These are phyloP conservation scores for Trypanosomatidae sp. DNA, from an alignment of 208 protist species.

Conservation along the genomic window DNA sequence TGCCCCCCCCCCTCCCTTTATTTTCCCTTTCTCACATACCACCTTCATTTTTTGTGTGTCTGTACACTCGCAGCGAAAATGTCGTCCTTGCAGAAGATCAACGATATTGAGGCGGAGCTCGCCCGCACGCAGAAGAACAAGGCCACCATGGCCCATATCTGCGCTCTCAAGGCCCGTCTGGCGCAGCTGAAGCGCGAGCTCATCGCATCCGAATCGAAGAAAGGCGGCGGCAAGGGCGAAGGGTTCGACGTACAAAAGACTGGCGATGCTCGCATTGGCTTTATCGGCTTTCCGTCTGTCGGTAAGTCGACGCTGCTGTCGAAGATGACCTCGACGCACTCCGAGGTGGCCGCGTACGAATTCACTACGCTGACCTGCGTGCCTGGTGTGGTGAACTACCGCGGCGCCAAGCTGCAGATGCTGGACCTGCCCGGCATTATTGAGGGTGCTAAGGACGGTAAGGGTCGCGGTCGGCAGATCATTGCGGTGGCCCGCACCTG, in stretches of 20 bases:
- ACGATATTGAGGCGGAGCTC: conserved; percentile 97
- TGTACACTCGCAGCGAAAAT: conserved; percentile 3
- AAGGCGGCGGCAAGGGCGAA: conserved; percentile 89
- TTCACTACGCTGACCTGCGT: conserved; percentile 99
- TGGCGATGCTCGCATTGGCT: conserved; percentile 95
- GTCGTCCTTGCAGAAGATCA: conserved; percentile 90
- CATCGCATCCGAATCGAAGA: conserved; percentile 88
- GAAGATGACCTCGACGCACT: conserved; percentile 97
- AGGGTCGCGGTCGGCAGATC: conserved; percentile 98
- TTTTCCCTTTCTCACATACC: not conserved
- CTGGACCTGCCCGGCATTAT: conserved; percentile 99
- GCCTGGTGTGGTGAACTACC: conserved; percentile 95
- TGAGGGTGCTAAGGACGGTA: conserved; percentile 99
- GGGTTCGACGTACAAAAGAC: conserved; percentile 99
- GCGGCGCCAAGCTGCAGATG: conserved; percentile 95
- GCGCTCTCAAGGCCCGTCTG: conserved; percentile 98
- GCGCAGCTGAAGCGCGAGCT: conserved; percentile 98
- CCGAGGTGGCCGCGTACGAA: conserved; percentile 98
- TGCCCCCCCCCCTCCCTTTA: not conserved
- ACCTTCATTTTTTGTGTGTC: not conserved
- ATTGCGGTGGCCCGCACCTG: conserved; percentile 97
- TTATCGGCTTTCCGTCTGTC: conserved; percentile 98
- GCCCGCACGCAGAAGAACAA: conserved; percentile 99
- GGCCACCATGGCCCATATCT: conserved; percentile 97
- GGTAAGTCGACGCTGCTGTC: conserved; percentile 98